Evolutionary conservation across 2,329 filamentous ascomycete genomes (phyloP), one percentile per base, ranked within the genome.

Genomic region (Nothophoma quercina): DNA sequence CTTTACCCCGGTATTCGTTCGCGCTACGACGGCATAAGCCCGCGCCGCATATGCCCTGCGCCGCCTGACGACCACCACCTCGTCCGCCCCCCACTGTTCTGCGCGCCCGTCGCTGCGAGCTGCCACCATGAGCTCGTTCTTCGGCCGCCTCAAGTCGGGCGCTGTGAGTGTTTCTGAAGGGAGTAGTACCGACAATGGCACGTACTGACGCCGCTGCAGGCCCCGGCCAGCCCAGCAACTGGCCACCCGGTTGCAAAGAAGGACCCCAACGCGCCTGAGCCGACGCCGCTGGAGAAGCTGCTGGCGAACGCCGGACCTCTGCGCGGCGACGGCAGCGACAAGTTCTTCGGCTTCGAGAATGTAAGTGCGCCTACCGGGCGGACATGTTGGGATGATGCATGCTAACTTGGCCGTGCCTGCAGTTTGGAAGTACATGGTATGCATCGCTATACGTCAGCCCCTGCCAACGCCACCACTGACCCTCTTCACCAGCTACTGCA

Each of bases 401-500:
- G 39, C 50, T 42, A 15, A 51, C 38, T 18, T 9, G 19, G 19
- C 16, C 38, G 29, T 33, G 42, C 42, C 50, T 42, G 42, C 75
- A 97, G 92, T 97, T 96, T 79, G 93, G 93, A 71, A 98, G 96
- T 72, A 98, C 93, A 73, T 98, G 93, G 93, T 96, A 88, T 70
- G 79, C 63, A 30, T 43, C n/a, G n/a, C n/a, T 15, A 18, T 23
- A 28, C 45, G 25, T 26, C 55, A 50, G 33, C 39, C 36, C 44
- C 49, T 44, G 50, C 49, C 6, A 9, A 32, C 12, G 34, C 21
- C 22, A 26, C 22, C 48, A 23, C 63, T 63, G 28, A 59, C 60
- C 32, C 29, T 25, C 25, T 30, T 7, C 41, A 5, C 53, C 76
- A 98, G 93, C 75, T 99, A 99, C 78, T 96, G 91, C 79, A 99